Evolutionary conservation across 2,329 filamentous ascomycete species (phyloP), one percentile per base, ranked within the genome.

Genomic region (Knufia petricola): DNA sequence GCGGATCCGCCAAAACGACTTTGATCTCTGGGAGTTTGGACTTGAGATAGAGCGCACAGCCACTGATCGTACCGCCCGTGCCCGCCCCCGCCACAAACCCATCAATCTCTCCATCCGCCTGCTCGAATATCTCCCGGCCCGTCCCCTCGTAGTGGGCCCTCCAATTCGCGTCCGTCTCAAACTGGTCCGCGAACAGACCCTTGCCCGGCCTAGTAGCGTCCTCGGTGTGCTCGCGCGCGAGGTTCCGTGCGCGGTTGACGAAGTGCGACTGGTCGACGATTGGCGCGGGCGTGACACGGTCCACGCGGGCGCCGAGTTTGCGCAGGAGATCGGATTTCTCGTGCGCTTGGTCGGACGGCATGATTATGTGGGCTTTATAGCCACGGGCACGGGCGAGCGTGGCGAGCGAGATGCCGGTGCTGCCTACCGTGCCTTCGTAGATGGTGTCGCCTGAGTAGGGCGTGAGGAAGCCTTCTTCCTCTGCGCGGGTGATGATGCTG

Each of bases 391-490:
- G 78, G 43, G 87, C 89, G 44, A 98, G 79, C 0, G 86, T 86
- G 2, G 92, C 92, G 8, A 98, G 75, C 13, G 89, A 95, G 59
- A 98, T 96, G 19, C 92, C 92, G 0, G 92, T 98, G 63, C 87
- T 94, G 51, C 92, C 92, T 13, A 95, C 89, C 1, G 92, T 98
- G 56, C 92, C 92, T 70, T 98, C 92, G 67, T 96, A 98, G 60
- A 98, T 88, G 37, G 86, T 94, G 65, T 98, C 92, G 52, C 90
- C 32, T 36, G 84, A 82, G 57, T 84, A 74, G 0, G 92, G 90
- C 0, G 75, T 76, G 39, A 98, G 69, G 15, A 89, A 72, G 1
- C 88, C 88, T 42, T 77, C 69, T 52, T 79, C 75, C 72, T 98
- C 92, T 37, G 89, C 92, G 64, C 81, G 72, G 50, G 79, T 70